Evolutionary conservation across 257 asterid genomes (phyloP).

Genomic region (Jacaranda copaia): DNA sequence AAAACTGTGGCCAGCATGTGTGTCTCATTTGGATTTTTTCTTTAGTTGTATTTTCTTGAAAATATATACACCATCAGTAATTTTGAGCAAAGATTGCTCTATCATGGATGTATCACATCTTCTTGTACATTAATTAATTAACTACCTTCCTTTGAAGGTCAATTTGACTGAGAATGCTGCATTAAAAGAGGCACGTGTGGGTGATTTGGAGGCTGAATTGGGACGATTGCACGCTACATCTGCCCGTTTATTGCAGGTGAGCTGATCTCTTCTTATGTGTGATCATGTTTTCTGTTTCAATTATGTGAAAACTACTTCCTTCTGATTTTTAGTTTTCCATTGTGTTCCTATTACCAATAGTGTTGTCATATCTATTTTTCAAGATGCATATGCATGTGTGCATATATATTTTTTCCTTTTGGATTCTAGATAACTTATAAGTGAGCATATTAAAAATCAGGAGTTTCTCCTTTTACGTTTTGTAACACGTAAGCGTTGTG

Average conservation of each 20-base stretch:
- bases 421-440: not conserved
- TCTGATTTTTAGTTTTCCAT: conserved; percentile 13
- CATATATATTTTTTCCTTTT: not conserved
- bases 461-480: not conserved
- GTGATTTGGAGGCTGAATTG: conserved; percentile 75
- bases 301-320: not conserved
- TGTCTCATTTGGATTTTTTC: not conserved
- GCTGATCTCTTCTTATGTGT: not conserved
- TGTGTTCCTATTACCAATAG: not conserved
- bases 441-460: not conserved
- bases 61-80: not conserved
- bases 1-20: not conserved
- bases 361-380: not conserved
- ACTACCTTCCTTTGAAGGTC: conserved; percentile 51
- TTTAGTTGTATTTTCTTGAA: conserved; percentile 9
- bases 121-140: conserved; percentile 13
- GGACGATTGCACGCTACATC: conserved; percentile 65
- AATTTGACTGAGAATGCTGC: conserved; percentile 73
- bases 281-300: conserved; percentile 2
- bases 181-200: conserved; percentile 68
- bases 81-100: not conserved
- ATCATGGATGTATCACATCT: not conserved
- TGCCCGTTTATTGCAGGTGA: conserved; percentile 72
- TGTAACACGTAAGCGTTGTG: not conserved
- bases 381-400: not conserved